A percentile compares a stretch with the other conserved stretches of the same genome.
Evolutionary conservation across 2,329 filamentous ascomycete species (phyloP).

Genomic region (Cercospora sp.): DNA sequence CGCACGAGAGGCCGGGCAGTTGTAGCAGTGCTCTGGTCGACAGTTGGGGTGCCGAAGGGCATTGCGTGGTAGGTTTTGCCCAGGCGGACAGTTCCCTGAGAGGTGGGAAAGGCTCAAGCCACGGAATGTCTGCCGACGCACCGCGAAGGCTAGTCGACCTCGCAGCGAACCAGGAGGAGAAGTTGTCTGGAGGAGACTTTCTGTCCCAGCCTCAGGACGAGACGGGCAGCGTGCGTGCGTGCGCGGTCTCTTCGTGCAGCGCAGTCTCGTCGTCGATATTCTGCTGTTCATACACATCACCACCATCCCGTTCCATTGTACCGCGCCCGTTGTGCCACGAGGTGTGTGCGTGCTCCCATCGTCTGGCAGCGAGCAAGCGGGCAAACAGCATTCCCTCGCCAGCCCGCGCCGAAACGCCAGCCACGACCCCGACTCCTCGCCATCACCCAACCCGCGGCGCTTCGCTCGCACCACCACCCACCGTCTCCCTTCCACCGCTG

Average conservation of each 20-base stretch:
- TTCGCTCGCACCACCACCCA: neutral
- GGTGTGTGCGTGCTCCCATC: neutral
- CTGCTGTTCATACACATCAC: neutral
- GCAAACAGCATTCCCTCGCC: constrained; percentile 3
- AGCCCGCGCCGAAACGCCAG: constrained; percentile 1
- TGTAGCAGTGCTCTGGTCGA: neutral
- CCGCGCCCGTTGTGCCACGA: neutral
- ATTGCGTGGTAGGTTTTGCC: neutral
- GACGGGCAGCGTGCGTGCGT: neutral
- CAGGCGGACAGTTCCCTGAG: neutral
- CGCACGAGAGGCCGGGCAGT: neutral
- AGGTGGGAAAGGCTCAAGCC: constrained; percentile 4
- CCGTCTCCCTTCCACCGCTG: neutral
- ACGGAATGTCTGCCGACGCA: constrained; percentile 8
- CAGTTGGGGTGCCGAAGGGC: neutral
- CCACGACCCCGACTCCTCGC: constrained; percentile 7
- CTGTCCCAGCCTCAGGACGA: constrained; percentile 5
- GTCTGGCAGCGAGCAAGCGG: neutral
- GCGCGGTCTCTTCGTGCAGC: neutral
- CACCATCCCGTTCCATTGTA: neutral
- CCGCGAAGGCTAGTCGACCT: constrained; percentile 5
- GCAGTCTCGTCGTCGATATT: neutral
- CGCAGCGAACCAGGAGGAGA: constrained; percentile 7
- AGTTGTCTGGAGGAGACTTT: constrained; percentile 5
- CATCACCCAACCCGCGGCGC: constrained; percentile 1